Base-by-base conservation (phyloP, 2,329 filamentous ascomycete genomes). In the Hortaea werneckii region DNA sequence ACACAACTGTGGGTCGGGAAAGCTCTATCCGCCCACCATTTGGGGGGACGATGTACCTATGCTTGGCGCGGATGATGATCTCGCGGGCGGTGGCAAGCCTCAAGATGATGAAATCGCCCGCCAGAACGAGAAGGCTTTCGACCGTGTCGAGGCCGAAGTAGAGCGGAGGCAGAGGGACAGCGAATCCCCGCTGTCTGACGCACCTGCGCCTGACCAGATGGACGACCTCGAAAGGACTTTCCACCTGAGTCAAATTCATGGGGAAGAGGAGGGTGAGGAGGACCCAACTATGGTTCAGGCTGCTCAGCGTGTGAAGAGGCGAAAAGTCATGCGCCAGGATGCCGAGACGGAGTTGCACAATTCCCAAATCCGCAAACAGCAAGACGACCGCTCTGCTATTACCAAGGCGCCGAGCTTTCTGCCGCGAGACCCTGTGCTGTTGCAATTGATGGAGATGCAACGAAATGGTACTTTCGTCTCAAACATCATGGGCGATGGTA, bases 381-480 rank as follows among this genome's bases (percentile, higher is more conserved):
- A 95, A 63, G 76, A 81, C 47, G 87, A 94, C 62, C 84, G 85
- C 53, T 83, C 87, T 40, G 87, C 84, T 58, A 96, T 96, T 50
- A 74, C 95, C 47, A 89, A 85, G 66, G 78, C 83, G 1, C 80
- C 85, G 5, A 80, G 82, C 0, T 95, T 94, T 66, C 73, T 98
- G 39, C 87, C 90, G 1, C 81, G 86, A 35, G 88, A 98, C 55
- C 87, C 89, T 1, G 80, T 90, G 44, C 74, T 96, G 10, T 75
- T 96, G 29, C 86, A 87, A 30, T 72, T 98, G 20, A 84, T 95
- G 73, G 87, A 89, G 57, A 84, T 95, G 77, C 92, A 95, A 65
- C 88, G 85, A 68, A 87, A 78, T 44, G 90, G 92, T 44, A 86
- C 82, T 35, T 96, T 98, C 58, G 86, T 95, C 12, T 85, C 83